Conservation (phyloP, 345 rosid genomes). For the Brassica carinata region DNA sequence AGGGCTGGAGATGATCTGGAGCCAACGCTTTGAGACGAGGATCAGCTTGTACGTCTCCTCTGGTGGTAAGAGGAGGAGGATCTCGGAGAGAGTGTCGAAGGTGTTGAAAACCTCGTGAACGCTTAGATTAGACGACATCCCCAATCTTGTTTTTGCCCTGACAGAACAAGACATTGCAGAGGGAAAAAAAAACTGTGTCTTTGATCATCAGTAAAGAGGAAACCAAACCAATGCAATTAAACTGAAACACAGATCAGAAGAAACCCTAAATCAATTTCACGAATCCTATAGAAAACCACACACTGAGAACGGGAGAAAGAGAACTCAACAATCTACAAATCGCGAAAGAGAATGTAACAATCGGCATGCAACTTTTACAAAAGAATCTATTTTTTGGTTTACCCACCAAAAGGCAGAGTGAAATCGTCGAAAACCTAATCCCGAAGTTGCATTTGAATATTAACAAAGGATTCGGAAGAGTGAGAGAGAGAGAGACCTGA, state of each 20-base stretch:
- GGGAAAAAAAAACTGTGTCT: constrained; percentile 18
- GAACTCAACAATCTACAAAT: not conserved
- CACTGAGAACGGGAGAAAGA: too few relatives aligned
- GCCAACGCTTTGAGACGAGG: constrained; percentile 64
- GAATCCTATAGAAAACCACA: not conserved
- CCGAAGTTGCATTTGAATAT: not conserved
- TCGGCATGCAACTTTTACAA: not conserved
- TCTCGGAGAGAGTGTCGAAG: constrained; percentile 55
- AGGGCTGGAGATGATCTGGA: constrained; percentile 50
- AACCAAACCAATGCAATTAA: not conserved
- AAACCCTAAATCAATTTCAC: not conserved
- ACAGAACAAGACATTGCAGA: constrained; percentile 22
- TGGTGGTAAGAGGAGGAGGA: constrained; percentile 56
- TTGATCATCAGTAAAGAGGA: constrained; percentile 20
- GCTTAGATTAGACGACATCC: constrained; percentile 27
- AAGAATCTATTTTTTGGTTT: not conserved
- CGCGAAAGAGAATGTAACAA: not conserved
- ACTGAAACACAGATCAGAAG: not conserved
- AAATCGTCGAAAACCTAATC: constrained; percentile 7
- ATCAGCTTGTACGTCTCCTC: constrained; percentile 46
- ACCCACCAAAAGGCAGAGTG: not conserved
- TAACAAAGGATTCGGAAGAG: not conserved
- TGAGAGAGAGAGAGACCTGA: constrained; percentile 19
- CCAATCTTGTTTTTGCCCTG: constrained; percentile 22
- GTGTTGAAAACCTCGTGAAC: constrained; percentile 46